Evolutionary conservation across 116 monocot species (phyloP), one percentile per base, ranked within the genome.

Genomic region (Dioscorea cayenensis): DNA sequence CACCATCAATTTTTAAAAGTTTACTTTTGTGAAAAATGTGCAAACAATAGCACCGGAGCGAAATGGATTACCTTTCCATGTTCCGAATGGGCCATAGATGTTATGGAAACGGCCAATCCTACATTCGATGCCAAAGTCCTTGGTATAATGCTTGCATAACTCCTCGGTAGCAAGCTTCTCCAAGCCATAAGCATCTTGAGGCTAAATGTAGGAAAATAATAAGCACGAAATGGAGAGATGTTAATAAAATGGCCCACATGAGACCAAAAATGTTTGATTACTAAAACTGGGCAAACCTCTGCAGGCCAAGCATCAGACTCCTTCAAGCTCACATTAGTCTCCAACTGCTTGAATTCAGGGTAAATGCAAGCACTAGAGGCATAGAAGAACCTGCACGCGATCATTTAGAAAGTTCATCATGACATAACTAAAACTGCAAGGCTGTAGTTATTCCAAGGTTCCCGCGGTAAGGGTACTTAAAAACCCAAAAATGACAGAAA

Each of bases 361-460:
- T 95, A 95, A 63, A 95, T 95, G 76, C 97, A 97, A 72, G 97
- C 97, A 83, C 97, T 97, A 0, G 97, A 97, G n/a, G 97, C 97
- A 80, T 97, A 97, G 71, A 97, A 97, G 77, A 96, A 86, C 86
- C 96, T 96, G 81, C 60, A 81, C n/a, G 20, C 6, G 17, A 72
- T 16, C 51, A 52, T 51, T 58, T 49, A 6, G 25, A n/a, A 43
- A 27, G 28, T 64, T 52, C 55, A 16, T 55, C 29, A 65, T 49
- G 65, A 27, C 9, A 27, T 49, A 20, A 72, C 20, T 55, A 55
- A 16, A 55, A 16, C 43, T 43, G 6, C 43, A 43, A 43, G 43
- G 12, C 43, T 12, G 12, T 43, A 43, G 43, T 43, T 43, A 10
- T 43, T 43, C 1, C 11, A 43, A 43, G 11, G 43, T 43, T 43